Evolutionary conservation across 1,139 yeast genomes (phyloP), one percentile per base, ranked within the genome.

Genomic region (Saccharomyces hybrid): DNA sequence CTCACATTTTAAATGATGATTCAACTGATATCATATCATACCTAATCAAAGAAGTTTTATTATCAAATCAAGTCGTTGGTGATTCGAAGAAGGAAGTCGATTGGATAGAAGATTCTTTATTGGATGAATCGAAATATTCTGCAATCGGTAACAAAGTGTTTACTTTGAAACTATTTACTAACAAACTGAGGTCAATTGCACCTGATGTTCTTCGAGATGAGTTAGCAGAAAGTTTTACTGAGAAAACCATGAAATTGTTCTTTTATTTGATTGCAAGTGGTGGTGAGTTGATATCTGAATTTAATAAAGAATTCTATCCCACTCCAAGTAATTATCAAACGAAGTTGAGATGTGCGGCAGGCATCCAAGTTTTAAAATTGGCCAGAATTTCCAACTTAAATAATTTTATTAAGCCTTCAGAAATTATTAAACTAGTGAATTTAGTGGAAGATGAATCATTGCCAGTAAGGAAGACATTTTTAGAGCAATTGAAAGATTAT

Each of bases 211-310:
- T 53, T 1, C 59, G 64, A 2, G 67, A 69, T 23, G 68, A 64
- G 1, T 69, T 63, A 52, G 64, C 66, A 54, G 72, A 70, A 31
- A 57, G 72, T 60, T 74, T 71, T 57, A 82, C 86, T 0, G 80
- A 76, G 53, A 89, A 91, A 7, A 82, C 87, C 0, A 70, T 88
- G 57, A 87, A 85, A 60, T 71, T 88, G 46, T 74, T 89, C 47
- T 74, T 80, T 46, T 81, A 91, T 1, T 73, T 87, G 34, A 80
- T 90, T 50, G 81, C 84, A 2, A 85, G 85, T 66, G 86, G 87
- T 50, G 96, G 96, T n/a, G 96, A 90, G 64, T 78, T 90, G 28
- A 80, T 84, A 2, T 75, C 79, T 28, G 76, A 76, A 27, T 52
- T 55, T 31, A 74, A 74, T 48, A 63, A 76, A 3, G 71, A 69